These are phyloP conservation scores for Saccharomyces hybrid DNA, from an alignment of 1,139 yeast species.

Conservation along the genomic window DNA sequence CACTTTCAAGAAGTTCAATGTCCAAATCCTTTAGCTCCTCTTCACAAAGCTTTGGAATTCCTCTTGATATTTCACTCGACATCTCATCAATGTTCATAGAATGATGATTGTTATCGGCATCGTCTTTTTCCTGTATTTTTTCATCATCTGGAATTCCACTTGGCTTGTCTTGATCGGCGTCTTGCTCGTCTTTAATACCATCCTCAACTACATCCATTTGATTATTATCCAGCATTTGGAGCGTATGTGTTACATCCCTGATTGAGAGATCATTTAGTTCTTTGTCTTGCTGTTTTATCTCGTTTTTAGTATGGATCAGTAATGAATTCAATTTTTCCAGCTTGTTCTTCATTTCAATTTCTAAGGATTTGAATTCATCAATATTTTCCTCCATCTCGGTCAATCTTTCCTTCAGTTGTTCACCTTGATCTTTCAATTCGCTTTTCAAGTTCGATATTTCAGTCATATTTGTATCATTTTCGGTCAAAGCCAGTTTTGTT, in stretches of 20 bases:
- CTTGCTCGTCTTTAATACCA: conserved; percentile 13
- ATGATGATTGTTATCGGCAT: conserved; percentile 10
- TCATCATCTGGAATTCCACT: conserved; percentile 11
- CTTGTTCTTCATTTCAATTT: conserved; percentile 59
- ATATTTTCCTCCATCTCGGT: conserved; percentile 48
- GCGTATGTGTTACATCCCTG: conserved; percentile 41
- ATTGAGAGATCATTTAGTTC: conserved; percentile 39
- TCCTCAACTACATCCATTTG: neutral
- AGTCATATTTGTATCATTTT: neutral
- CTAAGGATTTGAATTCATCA: conserved; percentile 57
- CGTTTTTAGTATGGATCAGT: conserved; percentile 38
- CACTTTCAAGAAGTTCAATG: conserved; percentile 42
- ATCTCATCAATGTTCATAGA: conserved; percentile 23
- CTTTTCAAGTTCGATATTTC: conserved; percentile 24
- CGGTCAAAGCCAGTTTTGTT: conserved; percentile 7
- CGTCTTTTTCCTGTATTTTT: conserved; percentile 10
- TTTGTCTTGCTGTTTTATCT: conserved; percentile 35
- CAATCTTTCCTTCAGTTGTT: conserved; percentile 37
- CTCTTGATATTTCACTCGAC: conserved; percentile 12
- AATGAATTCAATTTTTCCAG: conserved; percentile 49
- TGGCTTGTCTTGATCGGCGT: conserved; percentile 9
- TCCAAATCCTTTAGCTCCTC: conserved; percentile 50
- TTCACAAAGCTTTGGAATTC: conserved; percentile 39
- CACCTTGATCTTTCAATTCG: conserved; percentile 23
- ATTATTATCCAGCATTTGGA: conserved; percentile 13